Evolutionary conservation across 2,329 filamentous ascomycete species (phyloP), one percentile per base, ranked within the genome.

Genomic region (Diaporthe nobilis): DNA sequence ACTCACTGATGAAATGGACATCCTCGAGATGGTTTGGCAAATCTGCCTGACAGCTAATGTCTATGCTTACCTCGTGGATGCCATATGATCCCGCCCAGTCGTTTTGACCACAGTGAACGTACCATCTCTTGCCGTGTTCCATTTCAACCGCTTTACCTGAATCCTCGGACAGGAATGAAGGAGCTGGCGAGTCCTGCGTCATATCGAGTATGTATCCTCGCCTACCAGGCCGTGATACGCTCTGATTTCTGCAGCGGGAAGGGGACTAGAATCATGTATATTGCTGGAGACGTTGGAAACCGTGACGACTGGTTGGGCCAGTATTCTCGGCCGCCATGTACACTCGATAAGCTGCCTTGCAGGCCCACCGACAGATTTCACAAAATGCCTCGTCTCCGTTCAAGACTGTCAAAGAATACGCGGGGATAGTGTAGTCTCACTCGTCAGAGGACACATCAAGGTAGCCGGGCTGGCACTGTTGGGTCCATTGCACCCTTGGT

Each of bases 41-140:
- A 42, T 60, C 5, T 58, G 57, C 47, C 44, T 20, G 17, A 31
- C 13, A n/a, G 37, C 37, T 72, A 44, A 63, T 63, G n/a, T 72
- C 25, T 39, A 53, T 31, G 71, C 53, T 42, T 4, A 20, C 42
- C 51, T 39, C n/a, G 31, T 51, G 20, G 31, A 17, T 6, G 22
- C 63, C 28, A 34, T n/a, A 20, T 37, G 44, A 51, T 25, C 17
- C 44, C 25, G 44, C 61, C 28, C 20, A 28, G 28, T 7, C 2
- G 17, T 34, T 49, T 22, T 65, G 39, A 47, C 12, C 25, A 31
- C 17, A 9, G 6, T 25, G 4, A 37, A 37, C 4, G 15, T n/a
- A 51, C 28, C 20, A 31, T 31, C n/a, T 34, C 25, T 34, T 37
- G 3, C 44, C 28, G 13, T 37, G 31, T 15, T 15, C 20, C 2